These are phyloP conservation scores for Penicillium paxilli DNA, from an alignment of 495 filamentous ascomycete genomes.

Conservation along the genomic window DNA sequence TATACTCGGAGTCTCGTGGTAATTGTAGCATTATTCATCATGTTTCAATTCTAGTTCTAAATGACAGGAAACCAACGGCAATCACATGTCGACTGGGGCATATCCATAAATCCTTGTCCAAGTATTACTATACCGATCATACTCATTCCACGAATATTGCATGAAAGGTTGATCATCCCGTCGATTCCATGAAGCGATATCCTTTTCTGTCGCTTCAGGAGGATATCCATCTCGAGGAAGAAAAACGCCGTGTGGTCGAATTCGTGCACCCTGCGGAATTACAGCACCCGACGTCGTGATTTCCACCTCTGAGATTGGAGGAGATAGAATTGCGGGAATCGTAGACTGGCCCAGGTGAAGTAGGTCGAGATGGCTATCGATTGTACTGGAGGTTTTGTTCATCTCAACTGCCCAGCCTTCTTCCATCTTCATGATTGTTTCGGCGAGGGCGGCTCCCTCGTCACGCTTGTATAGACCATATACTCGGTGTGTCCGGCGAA, in stretches of 20 bases:
- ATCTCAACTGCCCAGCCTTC: constrained; percentile 18
- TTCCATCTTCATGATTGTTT: constrained; percentile 30
- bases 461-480: constrained; percentile 31
- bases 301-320: background rate
- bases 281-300: background rate
- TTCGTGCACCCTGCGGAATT: constrained; percentile 21
- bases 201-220: constrained; percentile 5
- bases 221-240: constrained; percentile 12
- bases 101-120: constrained; percentile 23
- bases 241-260: constrained; percentile 16
- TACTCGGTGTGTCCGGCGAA: constrained; percentile 25
- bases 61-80: background rate
- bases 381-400: background rate
- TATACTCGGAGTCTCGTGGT: background rate
- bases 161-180: constrained; percentile 20
- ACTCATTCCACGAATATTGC: constrained; percentile 23
- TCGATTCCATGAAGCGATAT: constrained; percentile 15
- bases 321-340: background rate
- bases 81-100: constrained; percentile 5
- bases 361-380: background rate
- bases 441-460: constrained; percentile 12
- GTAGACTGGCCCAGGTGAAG: background rate
- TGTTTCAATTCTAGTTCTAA: background rate
- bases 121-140: constrained; percentile 9
- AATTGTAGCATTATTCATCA: background rate